These are phyloP conservation scores for Trapa incisa DNA, from an alignment of 345 rosid species.

Conservation along the genomic window DNA sequence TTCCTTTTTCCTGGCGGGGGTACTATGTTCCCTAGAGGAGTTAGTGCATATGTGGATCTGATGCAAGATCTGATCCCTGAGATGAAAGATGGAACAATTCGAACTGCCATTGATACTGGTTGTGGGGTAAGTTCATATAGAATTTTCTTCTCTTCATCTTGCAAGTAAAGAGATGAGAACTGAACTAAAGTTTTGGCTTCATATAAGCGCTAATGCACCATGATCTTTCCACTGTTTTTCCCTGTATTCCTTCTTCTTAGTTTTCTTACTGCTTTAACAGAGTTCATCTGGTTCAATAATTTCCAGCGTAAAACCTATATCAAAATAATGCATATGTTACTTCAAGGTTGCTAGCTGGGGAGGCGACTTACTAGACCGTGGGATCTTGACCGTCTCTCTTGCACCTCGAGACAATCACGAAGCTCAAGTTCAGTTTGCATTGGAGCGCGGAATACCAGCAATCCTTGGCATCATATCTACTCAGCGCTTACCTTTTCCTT, in stretches of 20 bases:
- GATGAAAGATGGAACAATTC: slow-evolving; percentile 75
- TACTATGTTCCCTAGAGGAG: slow-evolving; percentile 96
- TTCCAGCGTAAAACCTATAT: not conserved
- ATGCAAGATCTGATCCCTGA: slow-evolving; percentile 93
- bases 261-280: not conserved
- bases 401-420: slow-evolving; percentile 99
- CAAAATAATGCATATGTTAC: slow-evolving; percentile 1
- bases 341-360: slow-evolving; percentile 99
- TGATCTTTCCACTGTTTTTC: not conserved
- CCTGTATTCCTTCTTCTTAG: not conserved
- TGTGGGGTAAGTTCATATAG: slow-evolving; percentile 62
- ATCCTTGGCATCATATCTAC: too few relatives aligned
- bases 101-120: slow-evolving; percentile 22
- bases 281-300: not conserved
- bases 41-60: slow-evolving; percentile 81
- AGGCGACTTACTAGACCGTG: slow-evolving; percentile 84
- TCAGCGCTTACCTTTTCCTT: too few relatives aligned
- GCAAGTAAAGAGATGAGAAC: not conserved
- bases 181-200: not conserved
- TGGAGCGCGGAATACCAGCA: slow-evolving; percentile 47
- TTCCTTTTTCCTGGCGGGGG: slow-evolving; percentile 97
- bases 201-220: not conserved
- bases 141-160: not conserved
- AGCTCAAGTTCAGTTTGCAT: slow-evolving; percentile 97
- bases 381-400: slow-evolving; percentile 78